Percentiles rank a stretch among this genome's conserved stretches.
Conservation (phyloP, 2,329 filamentous ascomycete species). For the Cytospora paraplurivora region DNA sequence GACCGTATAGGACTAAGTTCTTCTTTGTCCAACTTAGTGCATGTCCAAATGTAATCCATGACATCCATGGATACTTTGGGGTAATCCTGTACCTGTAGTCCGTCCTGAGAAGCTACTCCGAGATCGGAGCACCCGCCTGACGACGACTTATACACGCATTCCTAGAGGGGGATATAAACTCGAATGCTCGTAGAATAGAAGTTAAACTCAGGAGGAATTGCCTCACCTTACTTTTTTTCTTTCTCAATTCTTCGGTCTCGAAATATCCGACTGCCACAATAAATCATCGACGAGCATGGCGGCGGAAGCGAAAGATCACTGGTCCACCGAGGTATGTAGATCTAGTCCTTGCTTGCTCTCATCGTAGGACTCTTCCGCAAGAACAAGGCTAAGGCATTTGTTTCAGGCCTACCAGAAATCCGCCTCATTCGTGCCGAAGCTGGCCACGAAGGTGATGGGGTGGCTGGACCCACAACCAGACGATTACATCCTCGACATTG, state of each 20-base stretch:
- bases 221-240: neutral
- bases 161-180: neutral
- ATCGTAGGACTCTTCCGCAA: neutral
- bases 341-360: neutral
- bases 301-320: conserved; percentile 39
- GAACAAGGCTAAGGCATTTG: conserved; percentile 31
- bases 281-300: conserved; percentile 26
- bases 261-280: neutral
- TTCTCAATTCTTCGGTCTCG: neutral
- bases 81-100: neutral
- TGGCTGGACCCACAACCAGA: conserved; percentile 61
- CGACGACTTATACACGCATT: neutral
- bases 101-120: neutral
- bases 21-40: neutral
- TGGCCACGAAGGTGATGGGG: conserved; percentile 58
- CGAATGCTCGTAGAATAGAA: no score
- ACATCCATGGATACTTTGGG: neutral
- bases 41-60: neutral
- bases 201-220: no score
- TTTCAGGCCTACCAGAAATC: conserved; percentile 59
- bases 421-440: conserved; percentile 65
- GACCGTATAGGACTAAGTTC: neutral
- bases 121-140: neutral
- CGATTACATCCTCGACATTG: conserved; percentile 63
- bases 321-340: conserved; percentile 43